Percentiles rank a stretch among this genome's conserved stretches.
These are phyloP conservation scores for Ustilago xerochloae DNA, from an alignment of 1,284 basidiomycete species.

Conservation along the genomic window DNA sequence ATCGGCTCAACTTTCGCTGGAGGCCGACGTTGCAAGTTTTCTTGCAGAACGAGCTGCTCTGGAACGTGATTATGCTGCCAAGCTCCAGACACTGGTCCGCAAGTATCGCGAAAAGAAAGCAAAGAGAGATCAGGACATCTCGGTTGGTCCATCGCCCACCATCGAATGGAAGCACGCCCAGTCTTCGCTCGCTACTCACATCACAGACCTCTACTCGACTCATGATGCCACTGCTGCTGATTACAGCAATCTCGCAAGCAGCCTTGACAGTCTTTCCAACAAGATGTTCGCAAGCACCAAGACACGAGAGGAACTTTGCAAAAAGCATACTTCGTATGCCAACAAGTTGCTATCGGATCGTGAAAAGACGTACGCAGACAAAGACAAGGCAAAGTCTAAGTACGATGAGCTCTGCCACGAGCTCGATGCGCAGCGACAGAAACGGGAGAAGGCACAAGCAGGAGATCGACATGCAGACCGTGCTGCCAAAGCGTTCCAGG, in stretches of 20 bases:
- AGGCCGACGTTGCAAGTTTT: constrained; percentile 41
- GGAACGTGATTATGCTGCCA: constrained; percentile 53
- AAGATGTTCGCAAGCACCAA: constrained; percentile 29
- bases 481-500: constrained; percentile 43
- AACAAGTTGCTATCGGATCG: constrained; percentile 48
- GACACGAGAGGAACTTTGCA: constrained; percentile 45
- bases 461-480: constrained; percentile 49
- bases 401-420: constrained; percentile 58
- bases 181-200: constrained; percentile 26
- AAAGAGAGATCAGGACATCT: constrained; percentile 41
- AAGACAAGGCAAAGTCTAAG: constrained; percentile 52
- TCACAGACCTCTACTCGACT: constrained; percentile 29
- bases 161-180: constrained; percentile 45
- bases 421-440: constrained; percentile 49
- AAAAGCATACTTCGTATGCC: constrained; percentile 41
- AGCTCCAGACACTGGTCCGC: constrained; percentile 40
- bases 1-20: constrained; percentile 44
- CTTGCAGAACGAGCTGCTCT: constrained; percentile 51
- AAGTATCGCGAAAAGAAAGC: constrained; percentile 48
- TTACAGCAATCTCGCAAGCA: constrained; percentile 24
- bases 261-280: constrained; percentile 27
- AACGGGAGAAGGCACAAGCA: constrained; percentile 49
- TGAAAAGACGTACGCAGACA: constrained; percentile 48
- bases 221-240: constrained; percentile 26
- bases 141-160: constrained; percentile 46